Conservation (phyloP, 306 rosid species). For the Elaeagnus macrophylla region DNA sequence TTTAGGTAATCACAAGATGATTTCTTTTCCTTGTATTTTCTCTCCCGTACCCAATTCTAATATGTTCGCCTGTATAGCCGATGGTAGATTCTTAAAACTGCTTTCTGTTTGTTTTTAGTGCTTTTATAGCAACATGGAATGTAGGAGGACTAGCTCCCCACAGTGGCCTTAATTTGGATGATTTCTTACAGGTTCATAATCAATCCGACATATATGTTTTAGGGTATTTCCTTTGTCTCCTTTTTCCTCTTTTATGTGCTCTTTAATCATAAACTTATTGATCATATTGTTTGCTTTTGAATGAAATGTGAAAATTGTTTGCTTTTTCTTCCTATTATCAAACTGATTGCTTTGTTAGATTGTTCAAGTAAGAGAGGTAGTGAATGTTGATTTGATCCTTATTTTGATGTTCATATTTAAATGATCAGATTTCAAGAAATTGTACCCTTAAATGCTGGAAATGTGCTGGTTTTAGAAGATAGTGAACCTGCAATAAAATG, state of each 20-base stretch:
- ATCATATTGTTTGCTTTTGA: not conserved
- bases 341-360: too few relatives aligned
- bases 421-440: slow-evolving; percentile 79
- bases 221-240: slow-evolving; percentile 46
- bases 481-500: slow-evolving; percentile 92
- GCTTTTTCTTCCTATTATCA: too few relatives aligned
- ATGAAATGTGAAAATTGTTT: too few relatives aligned
- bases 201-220: slow-evolving; percentile 71
- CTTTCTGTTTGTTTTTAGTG: slow-evolving; percentile 26
- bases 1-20: slow-evolving; percentile 39
- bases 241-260: not conserved
- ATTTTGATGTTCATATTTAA: slow-evolving; percentile 1
- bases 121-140: slow-evolving; percentile 89
- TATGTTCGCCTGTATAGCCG: not conserved
- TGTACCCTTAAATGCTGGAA: slow-evolving; percentile 96
- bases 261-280: not conserved
- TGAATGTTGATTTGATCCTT: not conserved
- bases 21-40: slow-evolving; percentile 1
- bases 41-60: not conserved
- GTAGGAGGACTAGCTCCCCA: slow-evolving; percentile 85
- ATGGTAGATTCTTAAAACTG: not conserved
- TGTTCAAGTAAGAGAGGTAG: too few relatives aligned
- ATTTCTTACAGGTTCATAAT: slow-evolving; percentile 61
- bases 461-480: slow-evolving; percentile 81
- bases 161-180: slow-evolving; percentile 57